Evolutionary conservation across 495 filamentous ascomycete genomes (phyloP), one percentile per base, ranked within the genome.

Genomic region (Annulohypoxylon nitens): DNA sequence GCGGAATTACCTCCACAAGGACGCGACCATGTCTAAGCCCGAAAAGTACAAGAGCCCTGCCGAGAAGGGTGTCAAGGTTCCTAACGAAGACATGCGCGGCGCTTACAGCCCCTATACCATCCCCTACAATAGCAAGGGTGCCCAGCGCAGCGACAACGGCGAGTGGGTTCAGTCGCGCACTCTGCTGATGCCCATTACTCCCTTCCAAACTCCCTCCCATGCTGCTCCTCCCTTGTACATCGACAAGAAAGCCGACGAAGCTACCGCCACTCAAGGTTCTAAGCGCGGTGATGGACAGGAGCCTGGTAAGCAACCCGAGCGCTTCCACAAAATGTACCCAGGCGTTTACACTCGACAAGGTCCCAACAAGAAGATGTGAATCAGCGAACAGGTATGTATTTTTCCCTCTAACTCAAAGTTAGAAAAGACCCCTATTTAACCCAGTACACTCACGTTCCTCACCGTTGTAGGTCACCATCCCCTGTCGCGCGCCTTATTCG

Each of bases 41-140:
- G 57, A 61, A 34, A 69, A 69, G 47, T 61, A 69, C 65, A 61
- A 69, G 58, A 45, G 4, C 14, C 23, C 57, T 8, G 58, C 33
- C 3, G 65, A 69, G 58, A 59, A 67, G 47, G 54, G 57, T 4
- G 23, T 36, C 36, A 34, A 12, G n/a, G 63, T 62, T 26, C 57
- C 69, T 10, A 34, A 36, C 58, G 43, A 64, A 9, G 48, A 58
- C 26, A 45, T 36, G 34, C 18, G n/a, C 47, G 26, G 48, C 0
- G 54, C 55, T 9, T 73, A 67, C 43, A 67, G 59, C n/a, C 75
- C 75, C 3, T 71, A 75, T 57, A 75, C 73, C 12, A 66, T 69
- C 6, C 75, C 75, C 11, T 75, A 78, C 70, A 78, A 69, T 11
- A 70, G 75, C 10, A 33, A 58, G 20, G 73, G 73, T 4, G 61